Percentiles rank a stretch among this genome's conserved stretches.
Evolutionary conservation across 306 rosid species (phyloP).

Genomic region (cucumber (Cucumis sativus)): DNA sequence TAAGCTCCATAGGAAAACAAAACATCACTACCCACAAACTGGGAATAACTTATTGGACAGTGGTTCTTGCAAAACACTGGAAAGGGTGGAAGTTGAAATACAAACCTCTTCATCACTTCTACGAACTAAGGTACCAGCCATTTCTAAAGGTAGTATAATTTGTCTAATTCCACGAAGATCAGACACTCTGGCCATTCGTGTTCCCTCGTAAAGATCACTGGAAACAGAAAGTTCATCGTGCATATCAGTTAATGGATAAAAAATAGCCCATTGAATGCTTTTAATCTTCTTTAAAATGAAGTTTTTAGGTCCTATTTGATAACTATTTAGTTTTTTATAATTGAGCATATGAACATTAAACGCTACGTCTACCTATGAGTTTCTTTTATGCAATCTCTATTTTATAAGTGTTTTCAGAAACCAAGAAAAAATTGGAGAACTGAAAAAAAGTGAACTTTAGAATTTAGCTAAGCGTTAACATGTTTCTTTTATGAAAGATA

Average conservation of each 20-base stretch:
- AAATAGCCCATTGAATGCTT: neutral
- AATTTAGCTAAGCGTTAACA: too few species aligned
- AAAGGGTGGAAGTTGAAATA: neutral
- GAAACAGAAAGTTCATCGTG: constrained; percentile 10
- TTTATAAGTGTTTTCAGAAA: too few species aligned
- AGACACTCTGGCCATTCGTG: constrained; percentile 58
- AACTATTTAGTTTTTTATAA: neutral
- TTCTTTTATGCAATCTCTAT: too few species aligned
- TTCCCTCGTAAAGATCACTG: constrained; percentile 95
- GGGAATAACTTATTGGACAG: neutral
- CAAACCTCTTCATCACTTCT: constrained; percentile 78
- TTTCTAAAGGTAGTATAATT: constrained; percentile 66
- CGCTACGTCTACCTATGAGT: too few species aligned
- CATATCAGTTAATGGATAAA: constrained; percentile 5
- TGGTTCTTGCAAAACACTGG: neutral
- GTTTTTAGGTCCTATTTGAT: neutral
- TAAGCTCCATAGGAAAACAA: neutral
- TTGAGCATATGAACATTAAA: too few species aligned
- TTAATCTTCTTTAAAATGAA: neutral
- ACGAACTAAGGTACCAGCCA: constrained; percentile 59
- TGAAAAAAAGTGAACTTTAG: too few species aligned
- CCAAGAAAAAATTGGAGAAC: too few species aligned
- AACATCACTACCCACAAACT: neutral
- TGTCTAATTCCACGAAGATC: constrained; percentile 67
- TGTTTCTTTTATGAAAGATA: too few species aligned